phyloP scores from a whole-genome alignment of 1,139 yeast species.

The Kluyveromyces sp. region DNA sequence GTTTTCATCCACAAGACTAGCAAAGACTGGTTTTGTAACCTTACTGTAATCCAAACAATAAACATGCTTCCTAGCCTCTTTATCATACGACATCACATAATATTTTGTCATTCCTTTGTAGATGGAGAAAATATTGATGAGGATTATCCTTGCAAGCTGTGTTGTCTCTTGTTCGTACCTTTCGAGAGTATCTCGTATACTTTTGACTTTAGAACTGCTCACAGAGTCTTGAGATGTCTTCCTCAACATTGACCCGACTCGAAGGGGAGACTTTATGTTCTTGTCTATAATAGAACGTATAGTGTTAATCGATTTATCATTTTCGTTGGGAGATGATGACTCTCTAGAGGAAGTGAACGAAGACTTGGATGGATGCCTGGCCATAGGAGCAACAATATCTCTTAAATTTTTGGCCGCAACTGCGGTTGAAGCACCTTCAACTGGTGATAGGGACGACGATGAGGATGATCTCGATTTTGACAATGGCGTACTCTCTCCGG shows the following conservation, averaged over 20 bases:
- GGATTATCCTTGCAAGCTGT: constrained; percentile 27
- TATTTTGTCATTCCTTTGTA: constrained; percentile 27
- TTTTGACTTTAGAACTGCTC: constrained; percentile 7
- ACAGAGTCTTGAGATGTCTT: constrained; percentile 19
- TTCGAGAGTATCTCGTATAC: constrained; percentile 7
- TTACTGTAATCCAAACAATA: constrained; percentile 10
- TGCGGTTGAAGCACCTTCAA: not conserved
- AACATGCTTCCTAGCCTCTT: constrained; percentile 11
- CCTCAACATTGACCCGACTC: constrained; percentile 17
- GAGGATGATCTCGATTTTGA: constrained; percentile 7
- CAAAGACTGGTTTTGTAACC: constrained; percentile 16
- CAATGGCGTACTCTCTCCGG: constrained; percentile 1
- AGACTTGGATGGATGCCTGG: constrained; percentile 6
- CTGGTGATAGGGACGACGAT: constrained; percentile 4
- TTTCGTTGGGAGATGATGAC: constrained; percentile 13
- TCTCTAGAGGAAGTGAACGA: constrained; percentile 4
- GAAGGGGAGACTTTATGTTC: constrained; percentile 18
- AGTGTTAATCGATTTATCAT: constrained; percentile 12
- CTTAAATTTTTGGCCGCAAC: not conserved
- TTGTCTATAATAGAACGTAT: constrained; percentile 8
- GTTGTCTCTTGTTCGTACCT: constrained; percentile 20
- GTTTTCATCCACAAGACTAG: constrained; percentile 14
- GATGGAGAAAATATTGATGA: constrained; percentile 28
- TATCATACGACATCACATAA: constrained; percentile 21
- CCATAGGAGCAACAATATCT: constrained; percentile 19